Evolutionary conservation across 257 asterid genomes (phyloP).

Genomic region (Jasminum sambac): DNA sequence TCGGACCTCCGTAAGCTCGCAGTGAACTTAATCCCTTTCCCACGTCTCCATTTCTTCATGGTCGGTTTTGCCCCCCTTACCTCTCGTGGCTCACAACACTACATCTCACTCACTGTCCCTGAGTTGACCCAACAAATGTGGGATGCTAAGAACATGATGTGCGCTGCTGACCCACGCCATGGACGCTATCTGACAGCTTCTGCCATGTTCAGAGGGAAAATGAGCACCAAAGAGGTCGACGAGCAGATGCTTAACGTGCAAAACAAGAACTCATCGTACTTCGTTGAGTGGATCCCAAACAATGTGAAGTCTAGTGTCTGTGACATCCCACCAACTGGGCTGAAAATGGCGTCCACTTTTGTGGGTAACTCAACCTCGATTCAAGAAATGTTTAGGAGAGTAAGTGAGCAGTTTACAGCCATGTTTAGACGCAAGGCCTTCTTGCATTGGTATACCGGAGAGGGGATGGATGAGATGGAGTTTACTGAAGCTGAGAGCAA

Average conservation of each 20-base stretch:
- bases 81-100: conserved; percentile 87
- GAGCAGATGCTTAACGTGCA: conserved; percentile 92
- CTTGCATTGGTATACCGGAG: conserved; percentile 95
- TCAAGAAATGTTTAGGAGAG: conserved; percentile 87
- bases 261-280: conserved; percentile 89
- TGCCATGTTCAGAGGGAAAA: conserved; percentile 86
- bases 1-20: conserved; percentile 81
- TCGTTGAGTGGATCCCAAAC: conserved; percentile 90
- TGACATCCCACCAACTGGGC: conserved; percentile 74
- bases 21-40: conserved; percentile 83
- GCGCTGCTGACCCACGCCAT: conserved; percentile 91
- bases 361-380: conserved; percentile 82
- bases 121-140: conserved; percentile 91
- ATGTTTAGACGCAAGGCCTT: conserved; percentile 90
- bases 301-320: conserved; percentile 89
- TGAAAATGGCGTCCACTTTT: conserved; percentile 77
- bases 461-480: conserved; percentile 93
- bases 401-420: conserved; percentile 91
- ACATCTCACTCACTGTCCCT: conserved; percentile 81
- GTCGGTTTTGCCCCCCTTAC: conserved; percentile 91
- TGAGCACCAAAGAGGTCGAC: conserved; percentile 91
- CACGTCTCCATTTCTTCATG: conserved; percentile 94
- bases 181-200: conserved; percentile 86
- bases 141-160: conserved; percentile 94
- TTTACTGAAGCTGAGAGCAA: conserved; percentile 90